A percentile compares a stretch with the other conserved stretches of the same genome.
Conservation (phyloP, 371 early-diverging fungal species). For the Vavraia culicis region DNA sequence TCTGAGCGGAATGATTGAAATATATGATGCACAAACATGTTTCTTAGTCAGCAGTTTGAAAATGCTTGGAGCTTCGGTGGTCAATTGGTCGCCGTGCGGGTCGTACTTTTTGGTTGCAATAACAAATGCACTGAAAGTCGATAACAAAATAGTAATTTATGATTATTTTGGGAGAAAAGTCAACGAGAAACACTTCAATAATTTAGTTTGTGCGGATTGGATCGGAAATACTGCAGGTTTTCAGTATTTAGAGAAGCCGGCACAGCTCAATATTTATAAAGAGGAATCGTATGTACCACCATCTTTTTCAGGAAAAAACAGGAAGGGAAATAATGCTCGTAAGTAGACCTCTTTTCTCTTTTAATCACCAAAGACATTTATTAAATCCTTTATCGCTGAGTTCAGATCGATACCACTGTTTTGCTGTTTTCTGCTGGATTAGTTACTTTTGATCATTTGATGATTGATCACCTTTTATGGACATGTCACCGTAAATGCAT, state of each 20-base stretch:
- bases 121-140: constrained; percentile 40
- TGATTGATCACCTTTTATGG: too few species aligned
- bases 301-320: too few species aligned
- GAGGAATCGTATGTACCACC: too few species aligned
- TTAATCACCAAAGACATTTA: too few species aligned
- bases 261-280: too few species aligned
- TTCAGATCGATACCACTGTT: too few species aligned
- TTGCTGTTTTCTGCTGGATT: too few species aligned
- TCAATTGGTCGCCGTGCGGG: constrained; percentile 40
- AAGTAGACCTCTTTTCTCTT: too few species aligned
- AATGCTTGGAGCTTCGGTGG: constrained; percentile 35
- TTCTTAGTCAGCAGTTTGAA: constrained; percentile 23
- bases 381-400: too few species aligned
- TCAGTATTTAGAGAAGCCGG: background rate
- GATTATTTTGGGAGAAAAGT: constrained; percentile 43
- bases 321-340: too few species aligned
- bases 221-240: constrained; percentile 26
- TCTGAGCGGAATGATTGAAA: constrained; percentile 40
- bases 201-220: constrained; percentile 3
- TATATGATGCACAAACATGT: constrained; percentile 14
- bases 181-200: constrained; percentile 25
- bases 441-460: too few species aligned
- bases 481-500: too few species aligned
- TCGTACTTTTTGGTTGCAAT: constrained; percentile 36
- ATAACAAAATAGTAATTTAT: constrained; percentile 39